Conservation (phyloP, 1,139 yeast species). For the Diutina neorugosa region DNA sequence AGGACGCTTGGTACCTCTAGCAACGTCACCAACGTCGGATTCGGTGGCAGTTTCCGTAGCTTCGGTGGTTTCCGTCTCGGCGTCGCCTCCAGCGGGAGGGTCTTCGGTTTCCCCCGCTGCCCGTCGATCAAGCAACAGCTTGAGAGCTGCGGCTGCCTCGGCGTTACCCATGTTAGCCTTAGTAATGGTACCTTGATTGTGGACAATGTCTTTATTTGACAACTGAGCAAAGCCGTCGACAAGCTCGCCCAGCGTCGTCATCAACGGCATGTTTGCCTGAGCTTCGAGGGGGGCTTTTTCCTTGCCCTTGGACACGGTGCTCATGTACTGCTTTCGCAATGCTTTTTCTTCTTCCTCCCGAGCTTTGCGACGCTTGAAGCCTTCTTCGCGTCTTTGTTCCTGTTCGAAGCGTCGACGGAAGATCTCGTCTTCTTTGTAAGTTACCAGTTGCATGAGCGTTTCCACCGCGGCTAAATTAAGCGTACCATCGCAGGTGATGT, state of each 20-base stretch:
- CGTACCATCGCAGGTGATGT: constrained; percentile 71
- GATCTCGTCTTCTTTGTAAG: constrained; percentile 67
- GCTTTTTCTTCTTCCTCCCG: constrained; percentile 31
- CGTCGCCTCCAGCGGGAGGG: constrained; percentile 69
- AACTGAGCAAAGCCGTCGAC: constrained; percentile 55
- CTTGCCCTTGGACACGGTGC: constrained; percentile 44
- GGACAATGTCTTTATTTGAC: constrained; percentile 62
- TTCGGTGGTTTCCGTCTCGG: constrained; percentile 47
- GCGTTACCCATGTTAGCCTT: constrained; percentile 67
- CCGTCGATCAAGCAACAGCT: constrained; percentile 28
- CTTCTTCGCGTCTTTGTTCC: constrained; percentile 55
- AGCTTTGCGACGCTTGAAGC: constrained; percentile 37
- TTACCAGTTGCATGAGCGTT: constrained; percentile 58
- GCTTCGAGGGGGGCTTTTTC: constrained; percentile 52
- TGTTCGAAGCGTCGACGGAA: constrained; percentile 67
- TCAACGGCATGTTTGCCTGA: constrained; percentile 63
- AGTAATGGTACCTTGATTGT: constrained; percentile 53
- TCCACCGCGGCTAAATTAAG: constrained; percentile 66
- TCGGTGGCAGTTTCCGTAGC: constrained; percentile 31
- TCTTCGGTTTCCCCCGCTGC: constrained; percentile 40
- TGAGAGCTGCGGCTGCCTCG: constrained; percentile 57
- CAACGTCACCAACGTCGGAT: constrained; percentile 46
- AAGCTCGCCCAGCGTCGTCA: constrained; percentile 55
- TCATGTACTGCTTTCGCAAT: constrained; percentile 13
- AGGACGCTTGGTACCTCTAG: constrained; percentile 55